phyloP scores from a whole-genome alignment of 495 filamentous ascomycete genomes.

The Podospora australis region DNA sequence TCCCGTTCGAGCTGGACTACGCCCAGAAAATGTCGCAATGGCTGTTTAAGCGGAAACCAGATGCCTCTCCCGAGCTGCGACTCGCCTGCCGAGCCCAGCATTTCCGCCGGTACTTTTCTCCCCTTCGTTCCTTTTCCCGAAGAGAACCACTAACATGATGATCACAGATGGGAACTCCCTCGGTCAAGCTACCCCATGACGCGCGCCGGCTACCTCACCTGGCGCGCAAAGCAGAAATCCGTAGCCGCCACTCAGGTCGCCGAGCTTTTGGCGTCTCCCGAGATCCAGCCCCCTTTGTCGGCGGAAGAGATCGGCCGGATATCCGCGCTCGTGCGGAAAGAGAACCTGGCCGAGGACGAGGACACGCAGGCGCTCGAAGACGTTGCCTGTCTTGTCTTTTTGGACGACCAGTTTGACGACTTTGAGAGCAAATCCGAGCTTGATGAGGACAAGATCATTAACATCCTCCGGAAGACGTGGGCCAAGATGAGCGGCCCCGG shows the following conservation, averaged over 20 bases:
- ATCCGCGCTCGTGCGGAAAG: constrained; percentile 57
- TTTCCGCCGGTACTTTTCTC: constrained; percentile 40
- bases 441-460: constrained; percentile 67
- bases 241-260: constrained; percentile 58
- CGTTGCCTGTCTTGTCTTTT: constrained; percentile 77
- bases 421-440: constrained; percentile 54
- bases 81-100: constrained; percentile 79
- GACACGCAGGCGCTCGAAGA: constrained; percentile 74
- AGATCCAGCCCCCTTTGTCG: constrained; percentile 29
- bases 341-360: constrained; percentile 52
- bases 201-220: constrained; percentile 64
- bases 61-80: constrained; percentile 55
- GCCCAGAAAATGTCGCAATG: constrained; percentile 69
- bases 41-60: constrained; percentile 48
- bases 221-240: constrained; percentile 65
- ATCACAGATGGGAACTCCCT: constrained; percentile 68
- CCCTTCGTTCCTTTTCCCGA: not conserved
- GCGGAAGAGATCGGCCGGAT: constrained; percentile 43
- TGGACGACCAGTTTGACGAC: constrained; percentile 75
- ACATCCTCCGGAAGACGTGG: constrained; percentile 76
- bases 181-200: constrained; percentile 61
- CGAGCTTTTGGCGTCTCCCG: constrained; percentile 44
- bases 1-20: constrained; percentile 75
- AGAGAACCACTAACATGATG: not conserved
- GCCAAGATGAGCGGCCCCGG: constrained; percentile 68